These are phyloP conservation scores for Microbotryum intermedium DNA, from an alignment of 1,284 basidiomycete genomes.

Conservation along the genomic window DNA sequence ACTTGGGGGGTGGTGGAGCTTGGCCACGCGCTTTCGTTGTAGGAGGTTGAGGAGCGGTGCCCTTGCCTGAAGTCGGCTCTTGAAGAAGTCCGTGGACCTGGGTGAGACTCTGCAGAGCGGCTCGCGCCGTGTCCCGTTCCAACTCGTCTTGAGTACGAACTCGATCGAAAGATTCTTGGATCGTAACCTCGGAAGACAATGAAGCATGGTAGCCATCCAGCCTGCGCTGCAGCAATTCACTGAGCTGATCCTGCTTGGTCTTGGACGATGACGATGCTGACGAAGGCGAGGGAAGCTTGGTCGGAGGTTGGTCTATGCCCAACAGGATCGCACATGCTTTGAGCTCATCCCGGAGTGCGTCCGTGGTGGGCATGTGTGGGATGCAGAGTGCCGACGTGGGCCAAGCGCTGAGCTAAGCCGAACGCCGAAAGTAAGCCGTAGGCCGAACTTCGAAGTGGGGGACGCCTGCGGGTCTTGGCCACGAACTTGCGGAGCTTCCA, in stretches of 20 bases:
- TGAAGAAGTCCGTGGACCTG: not conserved
- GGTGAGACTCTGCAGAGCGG: not conserved
- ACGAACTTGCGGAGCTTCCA: not conserved
- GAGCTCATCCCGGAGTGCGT: not conserved
- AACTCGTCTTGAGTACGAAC: too few species aligned
- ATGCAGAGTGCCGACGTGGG: too few species aligned
- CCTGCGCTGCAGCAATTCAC: not conserved
- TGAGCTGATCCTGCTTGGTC: not conserved
- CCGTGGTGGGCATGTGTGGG: too few species aligned
- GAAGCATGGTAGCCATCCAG: not conserved
- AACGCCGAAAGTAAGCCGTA: not conserved
- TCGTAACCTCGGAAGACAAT: too few species aligned
- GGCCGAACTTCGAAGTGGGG: not conserved
- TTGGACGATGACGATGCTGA: not conserved
- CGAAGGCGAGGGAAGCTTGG: not conserved
- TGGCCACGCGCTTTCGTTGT: not conserved
- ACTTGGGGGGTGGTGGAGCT: constrained; percentile 9
- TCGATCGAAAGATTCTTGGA: too few species aligned
- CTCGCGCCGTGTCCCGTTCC: not conserved
- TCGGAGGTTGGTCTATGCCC: not conserved
- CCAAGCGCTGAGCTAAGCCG: not conserved
- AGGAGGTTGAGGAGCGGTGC: not conserved
- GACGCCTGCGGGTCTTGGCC: not conserved
- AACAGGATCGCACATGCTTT: not conserved
- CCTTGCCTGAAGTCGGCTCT: not conserved